Conservation (phyloP, 2,329 filamentous ascomycete species). For the Clarireedia hainanense region DNA sequence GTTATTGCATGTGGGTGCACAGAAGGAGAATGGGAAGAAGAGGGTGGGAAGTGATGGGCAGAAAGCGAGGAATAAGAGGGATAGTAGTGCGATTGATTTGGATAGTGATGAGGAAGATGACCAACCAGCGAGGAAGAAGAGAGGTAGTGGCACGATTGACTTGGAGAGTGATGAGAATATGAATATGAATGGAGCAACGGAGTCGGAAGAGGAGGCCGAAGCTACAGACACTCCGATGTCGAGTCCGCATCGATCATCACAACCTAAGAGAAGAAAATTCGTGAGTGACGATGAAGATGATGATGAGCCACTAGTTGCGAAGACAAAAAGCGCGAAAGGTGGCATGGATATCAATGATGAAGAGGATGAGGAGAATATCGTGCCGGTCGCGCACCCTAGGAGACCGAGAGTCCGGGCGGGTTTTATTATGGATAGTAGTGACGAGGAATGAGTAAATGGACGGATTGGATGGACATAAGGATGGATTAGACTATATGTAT, state of each 20-base stretch:
- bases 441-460: constrained; percentile 30
- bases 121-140: constrained; percentile 12
- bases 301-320: not conserved
- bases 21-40: constrained; percentile 11
- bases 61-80: constrained; percentile 19
- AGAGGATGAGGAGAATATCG: constrained; percentile 37
- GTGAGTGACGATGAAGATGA: constrained; percentile 26
- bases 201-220: constrained; percentile 27
- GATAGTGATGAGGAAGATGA: constrained; percentile 28
- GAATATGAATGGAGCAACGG: constrained; percentile 13
- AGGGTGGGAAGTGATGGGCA: too few relatives aligned
- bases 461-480: not conserved
- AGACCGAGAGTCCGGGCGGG: constrained; percentile 39
- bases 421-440: constrained; percentile 53
- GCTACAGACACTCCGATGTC: constrained; percentile 34
- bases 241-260: constrained; percentile 30
- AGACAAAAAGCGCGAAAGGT: constrained; percentile 3
- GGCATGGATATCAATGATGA: constrained; percentile 21
- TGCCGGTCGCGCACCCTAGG: constrained; percentile 27
- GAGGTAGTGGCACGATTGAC: constrained; percentile 10
- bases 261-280: constrained; percentile 33
- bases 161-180: constrained; percentile 27
- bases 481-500: not conserved
- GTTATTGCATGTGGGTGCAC: constrained; percentile 19
- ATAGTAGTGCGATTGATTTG: constrained; percentile 15